Evolutionary conservation across 2,329 filamentous ascomycete genomes (phyloP).

Genomic region (Colletotrichum camelliae): DNA sequence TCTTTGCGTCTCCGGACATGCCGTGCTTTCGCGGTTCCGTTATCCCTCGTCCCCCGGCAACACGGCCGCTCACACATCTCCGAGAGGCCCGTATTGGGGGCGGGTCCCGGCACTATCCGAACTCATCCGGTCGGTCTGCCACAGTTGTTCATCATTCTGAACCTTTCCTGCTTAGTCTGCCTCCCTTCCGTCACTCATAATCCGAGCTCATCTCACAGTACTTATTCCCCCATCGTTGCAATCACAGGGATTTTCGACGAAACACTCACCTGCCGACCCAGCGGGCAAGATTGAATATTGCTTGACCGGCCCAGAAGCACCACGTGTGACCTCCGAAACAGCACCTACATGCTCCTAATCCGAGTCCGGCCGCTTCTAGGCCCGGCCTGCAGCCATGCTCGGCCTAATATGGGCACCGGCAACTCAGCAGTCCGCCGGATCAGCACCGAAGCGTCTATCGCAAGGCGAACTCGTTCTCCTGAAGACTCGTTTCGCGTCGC

Average conservation of each 20-base stretch:
- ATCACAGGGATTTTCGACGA: not conserved
- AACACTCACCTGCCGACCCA: not conserved
- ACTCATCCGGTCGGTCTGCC: not conserved
- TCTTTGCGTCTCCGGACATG: not conserved
- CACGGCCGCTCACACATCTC: not conserved
- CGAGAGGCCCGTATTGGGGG: not conserved
- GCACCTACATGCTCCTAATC: not conserved
- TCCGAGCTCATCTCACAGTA: not conserved
- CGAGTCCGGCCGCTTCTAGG: not conserved
- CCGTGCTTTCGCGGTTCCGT: not conserved
- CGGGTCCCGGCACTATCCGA: not conserved
- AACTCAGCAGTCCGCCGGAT: not conserved
- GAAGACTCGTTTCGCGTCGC: conserved; percentile 73
- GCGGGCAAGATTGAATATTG: not conserved
- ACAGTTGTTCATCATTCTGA: not conserved
- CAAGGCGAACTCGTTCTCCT: conserved; percentile 15
- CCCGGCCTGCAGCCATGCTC: not conserved
- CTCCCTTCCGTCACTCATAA: not conserved
- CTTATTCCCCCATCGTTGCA: not conserved
- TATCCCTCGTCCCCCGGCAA: not conserved
- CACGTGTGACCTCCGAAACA: not conserved
- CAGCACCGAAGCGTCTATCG: not conserved
- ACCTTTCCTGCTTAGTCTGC: not conserved
- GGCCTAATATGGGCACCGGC: not conserved
- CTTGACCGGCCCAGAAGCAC: not conserved